Base-by-base conservation (phyloP, 352 stramenopile species). In the Globisporangium sylvaticum region DNA sequence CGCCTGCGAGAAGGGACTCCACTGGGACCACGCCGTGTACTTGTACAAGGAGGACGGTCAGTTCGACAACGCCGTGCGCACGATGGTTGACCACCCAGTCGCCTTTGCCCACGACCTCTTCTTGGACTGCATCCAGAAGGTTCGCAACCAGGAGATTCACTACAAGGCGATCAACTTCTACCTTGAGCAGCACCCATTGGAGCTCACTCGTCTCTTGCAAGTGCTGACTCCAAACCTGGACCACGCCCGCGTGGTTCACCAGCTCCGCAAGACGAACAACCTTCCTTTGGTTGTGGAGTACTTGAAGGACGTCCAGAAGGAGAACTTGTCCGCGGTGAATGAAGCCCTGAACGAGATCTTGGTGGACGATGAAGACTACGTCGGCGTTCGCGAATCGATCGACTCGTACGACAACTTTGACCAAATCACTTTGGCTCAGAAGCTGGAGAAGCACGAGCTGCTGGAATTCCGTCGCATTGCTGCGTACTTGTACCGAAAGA, bases 131-230 rank as follows among this genome's bases (percentile, higher is more conserved):
- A 98, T 99, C 72, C 89, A 98, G 66, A 99, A 99, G 87, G 97
- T 99, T 44, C 94, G 97, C 69, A 99, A 99, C 85, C 92, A 98
- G 70, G 98, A 99, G 81, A 97, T 99, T 37, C 98, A 99, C 87
- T 99, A 99, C 96, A 99, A 99, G 82, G 97, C 97, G 57, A 98
- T 99, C 70, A 92, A 96, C 70, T 99, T 99, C 72, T 99, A 99
- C 79, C 78, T 99, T 25, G 91, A 98, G 55, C 91, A 98, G 77
- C 94, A 99, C 74, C 98, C 97, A 34, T 87, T 98, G 57, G 88
- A 98, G 65, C 95, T 99, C 39, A 98, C 95, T 37, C 85, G 97
- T 53, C 80, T 99, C 20, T 94, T 99, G 68, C 89, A 98, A 89
- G 96, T 99, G 60, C 82, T 99, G 46, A 98, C 98, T 39, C 96